These are phyloP conservation scores for Xylaria sp. DNA, from an alignment of 2,329 filamentous ascomycete species.

Conservation along the genomic window DNA sequence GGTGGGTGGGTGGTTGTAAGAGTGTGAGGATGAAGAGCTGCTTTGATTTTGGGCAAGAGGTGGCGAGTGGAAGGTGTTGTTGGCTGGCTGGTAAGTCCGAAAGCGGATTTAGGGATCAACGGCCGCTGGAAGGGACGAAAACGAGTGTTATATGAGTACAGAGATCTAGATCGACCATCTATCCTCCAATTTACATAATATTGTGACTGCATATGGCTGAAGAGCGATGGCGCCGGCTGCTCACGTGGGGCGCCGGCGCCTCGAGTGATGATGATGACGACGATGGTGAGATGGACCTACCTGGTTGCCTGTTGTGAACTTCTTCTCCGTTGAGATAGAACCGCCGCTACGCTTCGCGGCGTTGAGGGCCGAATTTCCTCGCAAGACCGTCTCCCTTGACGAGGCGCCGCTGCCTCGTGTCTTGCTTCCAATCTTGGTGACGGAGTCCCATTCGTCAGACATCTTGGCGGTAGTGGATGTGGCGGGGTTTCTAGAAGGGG, in stretches of 20 bases:
- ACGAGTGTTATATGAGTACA: no score
- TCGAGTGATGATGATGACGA: neutral
- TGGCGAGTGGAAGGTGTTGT: neutral
- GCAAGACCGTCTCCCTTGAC: constrained; percentile 87
- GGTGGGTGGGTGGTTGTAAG: neutral
- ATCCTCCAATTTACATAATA: neutral
- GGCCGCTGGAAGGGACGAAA: neutral
- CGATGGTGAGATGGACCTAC: constrained; percentile 65
- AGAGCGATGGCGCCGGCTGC: neutral
- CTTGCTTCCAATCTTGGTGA: constrained; percentile 95
- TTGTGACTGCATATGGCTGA: neutral
- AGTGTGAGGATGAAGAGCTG: no score
- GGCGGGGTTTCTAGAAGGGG: constrained; percentile 48
- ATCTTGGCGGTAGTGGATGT: constrained; percentile 62
- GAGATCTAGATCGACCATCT: neutral
- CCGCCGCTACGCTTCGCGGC: constrained; percentile 85
- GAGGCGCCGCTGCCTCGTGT: constrained; percentile 73
- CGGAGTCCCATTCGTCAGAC: constrained; percentile 81
- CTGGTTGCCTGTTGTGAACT: constrained; percentile 79
- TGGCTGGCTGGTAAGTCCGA: neutral
- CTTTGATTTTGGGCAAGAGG: no score
- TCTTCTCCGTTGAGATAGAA: constrained; percentile 91
- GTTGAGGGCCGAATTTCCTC: constrained; percentile 85
- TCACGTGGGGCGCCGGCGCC: neutral
- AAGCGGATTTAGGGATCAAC: constrained; percentile 1